These are phyloP conservation scores for Phytophthora lateralis DNA, from an alignment of 352 stramenopile species.

Conservation along the genomic window DNA sequence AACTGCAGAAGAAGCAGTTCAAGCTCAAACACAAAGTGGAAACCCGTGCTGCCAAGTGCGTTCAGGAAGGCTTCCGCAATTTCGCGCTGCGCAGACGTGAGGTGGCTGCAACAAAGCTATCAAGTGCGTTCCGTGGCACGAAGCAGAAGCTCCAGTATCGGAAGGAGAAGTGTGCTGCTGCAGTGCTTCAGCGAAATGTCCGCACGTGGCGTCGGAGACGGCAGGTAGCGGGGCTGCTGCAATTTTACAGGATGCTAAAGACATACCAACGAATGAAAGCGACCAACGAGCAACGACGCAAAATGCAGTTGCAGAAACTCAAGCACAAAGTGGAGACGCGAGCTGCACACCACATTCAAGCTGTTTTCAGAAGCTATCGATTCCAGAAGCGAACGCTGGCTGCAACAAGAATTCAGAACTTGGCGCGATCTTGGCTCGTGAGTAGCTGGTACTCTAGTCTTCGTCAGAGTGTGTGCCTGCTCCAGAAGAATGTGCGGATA, in stretches of 20 bases:
- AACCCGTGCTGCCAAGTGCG: constrained; percentile 30
- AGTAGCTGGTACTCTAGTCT: constrained; percentile 22
- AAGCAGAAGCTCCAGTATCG: constrained; percentile 30
- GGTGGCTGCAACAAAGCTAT: constrained; percentile 38
- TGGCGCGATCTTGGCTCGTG: constrained; percentile 25
- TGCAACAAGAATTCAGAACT: constrained; percentile 41
- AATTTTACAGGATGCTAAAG: constrained; percentile 46
- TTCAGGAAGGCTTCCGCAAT: constrained; percentile 38
- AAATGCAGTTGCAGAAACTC: constrained; percentile 17
- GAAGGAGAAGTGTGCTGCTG: constrained; percentile 24
- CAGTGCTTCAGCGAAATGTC: constrained; percentile 47
- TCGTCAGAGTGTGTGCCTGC: constrained; percentile 18
- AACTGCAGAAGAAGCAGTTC: constrained; percentile 25
- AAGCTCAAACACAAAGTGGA: constrained; percentile 37
- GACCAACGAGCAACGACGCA: constrained; percentile 26
- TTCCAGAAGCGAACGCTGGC: constrained; percentile 29
- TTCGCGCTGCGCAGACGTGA: constrained; percentile 27
- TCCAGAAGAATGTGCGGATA: constrained; percentile 48
- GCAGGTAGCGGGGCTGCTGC: constrained; percentile 37
- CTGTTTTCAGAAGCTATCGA: constrained; percentile 18
- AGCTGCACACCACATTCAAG: constrained; percentile 28
- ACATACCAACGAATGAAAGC: constrained; percentile 41
- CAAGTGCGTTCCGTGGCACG: constrained; percentile 33
- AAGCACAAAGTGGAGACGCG: constrained; percentile 28
- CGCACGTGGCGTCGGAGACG: constrained; percentile 43